A percentile compares a stretch with the other conserved stretches of the same genome.
These are phyloP conservation scores for Exophiala sideris DNA, from an alignment of 2,329 filamentous ascomycete genomes.

Conservation along the genomic window DNA sequence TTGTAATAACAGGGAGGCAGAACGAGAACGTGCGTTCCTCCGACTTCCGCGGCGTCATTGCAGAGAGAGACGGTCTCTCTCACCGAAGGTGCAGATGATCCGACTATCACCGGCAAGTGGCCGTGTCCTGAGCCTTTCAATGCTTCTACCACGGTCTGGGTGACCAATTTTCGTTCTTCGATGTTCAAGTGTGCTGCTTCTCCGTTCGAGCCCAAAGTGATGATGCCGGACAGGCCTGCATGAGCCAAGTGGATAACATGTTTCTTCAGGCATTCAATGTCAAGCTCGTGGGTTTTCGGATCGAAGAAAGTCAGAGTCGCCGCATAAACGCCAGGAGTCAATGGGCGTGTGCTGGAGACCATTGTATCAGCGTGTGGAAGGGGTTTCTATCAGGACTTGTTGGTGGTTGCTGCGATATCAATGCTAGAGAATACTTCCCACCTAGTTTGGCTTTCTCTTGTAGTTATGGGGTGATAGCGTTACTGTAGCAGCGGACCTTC, in stretches of 20 bases:
- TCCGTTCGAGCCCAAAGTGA: constrained; percentile 54
- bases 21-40: constrained; percentile 59
- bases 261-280: constrained; percentile 46
- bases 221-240: constrained; percentile 50
- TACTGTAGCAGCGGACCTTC: too few relatives aligned
- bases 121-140: constrained; percentile 45
- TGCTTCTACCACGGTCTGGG: constrained; percentile 52
- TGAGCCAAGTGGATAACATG: constrained; percentile 51
- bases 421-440: too few relatives aligned
- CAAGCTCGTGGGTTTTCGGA: constrained; percentile 46
- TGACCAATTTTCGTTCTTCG: constrained; percentile 56
- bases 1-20: constrained; percentile 64
- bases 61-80: constrained; percentile 60
- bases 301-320: constrained; percentile 56
- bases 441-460: too few relatives aligned
- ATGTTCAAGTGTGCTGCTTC: constrained; percentile 56
- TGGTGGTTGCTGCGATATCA: too few relatives aligned
- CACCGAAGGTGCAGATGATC: constrained; percentile 61
- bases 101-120: constrained; percentile 55
- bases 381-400: too few relatives aligned
- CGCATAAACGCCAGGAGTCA: constrained; percentile 44
- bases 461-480: too few relatives aligned
- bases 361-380: too few relatives aligned
- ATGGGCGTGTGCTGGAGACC: too few relatives aligned
- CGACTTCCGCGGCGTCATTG: constrained; percentile 57